Conservation (phyloP, 495 filamentous ascomycete species). For the Neurospora africana region DNA sequence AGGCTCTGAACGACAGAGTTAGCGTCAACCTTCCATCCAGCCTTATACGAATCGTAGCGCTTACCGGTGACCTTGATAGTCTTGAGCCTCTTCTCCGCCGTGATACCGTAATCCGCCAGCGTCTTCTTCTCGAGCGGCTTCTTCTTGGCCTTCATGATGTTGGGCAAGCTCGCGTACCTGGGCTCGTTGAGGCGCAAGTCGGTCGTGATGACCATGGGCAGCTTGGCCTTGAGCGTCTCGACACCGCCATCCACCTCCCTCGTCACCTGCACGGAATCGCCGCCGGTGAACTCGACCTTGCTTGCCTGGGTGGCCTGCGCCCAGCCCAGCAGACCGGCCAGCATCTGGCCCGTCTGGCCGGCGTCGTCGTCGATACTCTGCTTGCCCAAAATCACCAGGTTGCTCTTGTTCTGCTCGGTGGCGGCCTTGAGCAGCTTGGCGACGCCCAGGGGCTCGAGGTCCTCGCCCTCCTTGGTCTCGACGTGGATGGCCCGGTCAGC, state of each 20-base stretch:
- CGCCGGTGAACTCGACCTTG: slow-evolving; percentile 61
- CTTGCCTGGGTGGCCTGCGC: slow-evolving; percentile 86
- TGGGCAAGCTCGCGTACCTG: slow-evolving; percentile 86
- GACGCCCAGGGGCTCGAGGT: slow-evolving; percentile 78
- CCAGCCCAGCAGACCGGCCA: slow-evolving; percentile 87
- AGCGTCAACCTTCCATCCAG: not conserved
- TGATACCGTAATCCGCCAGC: slow-evolving; percentile 67
- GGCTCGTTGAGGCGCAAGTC: slow-evolving; percentile 94
- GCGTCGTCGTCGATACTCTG: slow-evolving; percentile 97
- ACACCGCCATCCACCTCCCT: slow-evolving; percentile 92
- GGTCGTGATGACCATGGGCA: slow-evolving; percentile 90
- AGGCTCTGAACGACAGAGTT: slow-evolving; percentile 49
- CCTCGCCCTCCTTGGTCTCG: slow-evolving; percentile 52
- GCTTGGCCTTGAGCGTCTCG: slow-evolving; percentile 72
- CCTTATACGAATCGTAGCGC: slow-evolving; percentile 19
- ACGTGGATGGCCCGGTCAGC: slow-evolving; percentile 86
- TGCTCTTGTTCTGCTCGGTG: slow-evolving; percentile 70
- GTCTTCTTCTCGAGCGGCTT: slow-evolving; percentile 91
- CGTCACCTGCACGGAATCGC: slow-evolving; percentile 55
- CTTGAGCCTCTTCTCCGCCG: slow-evolving; percentile 67
- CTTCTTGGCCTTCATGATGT: slow-evolving; percentile 99
- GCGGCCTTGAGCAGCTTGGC: slow-evolving; percentile 78
- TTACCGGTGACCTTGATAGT: slow-evolving; percentile 73
- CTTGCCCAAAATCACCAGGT: slow-evolving; percentile 89
- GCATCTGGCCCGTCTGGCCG: slow-evolving; percentile 95